Conservation (phyloP, 805 yeast genomes). For the Tetrapisispora phaffii region DNA sequence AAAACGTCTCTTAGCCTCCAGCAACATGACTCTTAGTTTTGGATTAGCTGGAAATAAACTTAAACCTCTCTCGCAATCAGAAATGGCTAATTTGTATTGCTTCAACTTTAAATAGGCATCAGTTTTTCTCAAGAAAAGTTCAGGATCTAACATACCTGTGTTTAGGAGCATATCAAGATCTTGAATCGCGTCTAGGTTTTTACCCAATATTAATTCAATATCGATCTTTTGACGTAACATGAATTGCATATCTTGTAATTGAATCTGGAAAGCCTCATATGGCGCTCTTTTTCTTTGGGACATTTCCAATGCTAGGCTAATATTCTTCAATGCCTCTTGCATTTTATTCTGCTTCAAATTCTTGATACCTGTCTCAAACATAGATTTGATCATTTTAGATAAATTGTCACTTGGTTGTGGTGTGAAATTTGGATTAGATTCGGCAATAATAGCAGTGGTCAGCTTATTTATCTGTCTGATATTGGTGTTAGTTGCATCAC, state of each 20-base stretch:
- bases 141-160: conserved; percentile 51
- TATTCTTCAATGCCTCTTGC: conserved; percentile 53
- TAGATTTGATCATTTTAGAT: conserved; percentile 47
- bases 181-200: conserved; percentile 49
- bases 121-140: conserved; percentile 63
- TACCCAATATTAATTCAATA: conserved; percentile 46
- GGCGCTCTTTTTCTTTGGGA: conserved; percentile 52
- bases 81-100: conserved; percentile 50
- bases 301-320: conserved; percentile 58
- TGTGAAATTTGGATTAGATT: conserved; percentile 43
- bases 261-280: conserved; percentile 65
- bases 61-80: conserved; percentile 64
- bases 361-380: conserved; percentile 52
- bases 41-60: conserved; percentile 46
- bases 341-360: conserved; percentile 43
- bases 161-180: conserved; percentile 60
- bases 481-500: conserved; percentile 14
- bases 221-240: conserved; percentile 65
- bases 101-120: conserved; percentile 55
- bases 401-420: conserved; percentile 44
- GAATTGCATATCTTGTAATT: conserved; percentile 56
- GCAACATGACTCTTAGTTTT: conserved; percentile 21
- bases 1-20: conserved; percentile 20
- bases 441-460: conserved; percentile 26
- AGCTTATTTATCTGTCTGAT: conserved; percentile 30